phyloP scores from a whole-genome alignment of 2,329 filamentous ascomycete genomes.

The Ophiostoma tasmaniense region DNA sequence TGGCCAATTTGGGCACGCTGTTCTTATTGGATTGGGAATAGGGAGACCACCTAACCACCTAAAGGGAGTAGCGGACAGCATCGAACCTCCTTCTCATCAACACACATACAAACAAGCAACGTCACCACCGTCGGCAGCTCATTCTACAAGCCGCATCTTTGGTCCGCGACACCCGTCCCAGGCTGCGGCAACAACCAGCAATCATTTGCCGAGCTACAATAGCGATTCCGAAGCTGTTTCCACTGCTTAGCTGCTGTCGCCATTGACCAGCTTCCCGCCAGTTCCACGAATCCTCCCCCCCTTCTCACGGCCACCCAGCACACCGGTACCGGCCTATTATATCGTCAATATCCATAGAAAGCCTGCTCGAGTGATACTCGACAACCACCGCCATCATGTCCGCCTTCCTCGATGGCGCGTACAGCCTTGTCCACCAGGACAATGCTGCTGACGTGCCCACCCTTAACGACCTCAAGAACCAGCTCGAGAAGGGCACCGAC shows the following conservation, averaged over 20 bases:
- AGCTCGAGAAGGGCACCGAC: constrained; percentile 89
- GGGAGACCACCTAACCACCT: constrained; percentile 3
- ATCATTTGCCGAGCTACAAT: neutral
- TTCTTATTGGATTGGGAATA: constrained; percentile 18
- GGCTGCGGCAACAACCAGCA: constrained; percentile 11
- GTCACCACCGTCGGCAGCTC: constrained; percentile 6
- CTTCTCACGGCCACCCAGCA: neutral
- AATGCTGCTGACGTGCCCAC: constrained; percentile 88
- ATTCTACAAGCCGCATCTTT: constrained; percentile 11
- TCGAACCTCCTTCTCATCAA: constrained; percentile 13
- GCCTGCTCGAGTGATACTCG: neutral
- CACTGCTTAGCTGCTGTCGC: neutral
- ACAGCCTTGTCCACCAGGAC: constrained; percentile 96
- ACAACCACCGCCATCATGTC: constrained; percentile 59
- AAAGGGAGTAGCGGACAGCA: constrained; percentile 9
- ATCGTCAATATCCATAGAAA: neutral
- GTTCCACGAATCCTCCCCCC: constrained; percentile 6
- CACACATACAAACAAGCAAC: constrained; percentile 12
- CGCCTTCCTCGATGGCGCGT: constrained; percentile 86
- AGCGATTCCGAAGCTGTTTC: neutral
- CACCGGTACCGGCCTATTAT: neutral
- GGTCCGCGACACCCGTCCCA: constrained; percentile 11
- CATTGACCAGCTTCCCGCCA: neutral
- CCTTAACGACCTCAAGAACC: constrained; percentile 81
- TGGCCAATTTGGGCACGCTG: constrained; percentile 21